phyloP scores from a whole-genome alignment of 768 basidiomycete species.

The Trametes coccinea region DNA sequence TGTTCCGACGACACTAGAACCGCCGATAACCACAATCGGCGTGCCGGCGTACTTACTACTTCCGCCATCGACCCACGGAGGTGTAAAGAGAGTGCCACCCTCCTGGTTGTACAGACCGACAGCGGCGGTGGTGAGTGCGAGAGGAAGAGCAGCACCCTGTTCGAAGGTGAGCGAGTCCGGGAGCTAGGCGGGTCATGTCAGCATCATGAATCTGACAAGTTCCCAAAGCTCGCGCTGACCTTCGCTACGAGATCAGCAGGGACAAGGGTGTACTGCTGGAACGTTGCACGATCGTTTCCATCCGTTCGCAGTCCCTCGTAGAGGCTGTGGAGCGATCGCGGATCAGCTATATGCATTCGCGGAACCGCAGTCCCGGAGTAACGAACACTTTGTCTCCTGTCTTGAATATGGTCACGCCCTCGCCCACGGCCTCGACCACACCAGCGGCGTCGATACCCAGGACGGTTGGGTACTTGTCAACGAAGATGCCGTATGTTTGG shows the following conservation, averaged over 20 bases:
- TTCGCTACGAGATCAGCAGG: too few species aligned
- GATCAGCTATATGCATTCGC: too few species aligned
- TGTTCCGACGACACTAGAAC: conserved; percentile 28
- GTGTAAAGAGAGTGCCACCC: conserved; percentile 23
- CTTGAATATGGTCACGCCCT: conserved; percentile 33
- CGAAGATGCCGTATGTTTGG: too few species aligned
- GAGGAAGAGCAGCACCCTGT: conserved; percentile 12
- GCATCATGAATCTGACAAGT: too few species aligned
- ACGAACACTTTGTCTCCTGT: conserved; percentile 37
- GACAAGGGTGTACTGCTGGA: too few species aligned
- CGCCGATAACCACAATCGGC: conserved; percentile 32
- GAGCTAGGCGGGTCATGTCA: not conserved
- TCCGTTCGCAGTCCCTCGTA: too few species aligned
- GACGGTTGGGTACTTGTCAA: conserved; percentile 22
- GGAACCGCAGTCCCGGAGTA: too few species aligned
- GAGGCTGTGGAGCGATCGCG: too few species aligned
- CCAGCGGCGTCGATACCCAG: too few species aligned
- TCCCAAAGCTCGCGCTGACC: too few species aligned
- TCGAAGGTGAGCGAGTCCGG: conserved; percentile 15
- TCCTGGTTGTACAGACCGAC: conserved; percentile 21
- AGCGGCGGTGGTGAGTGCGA: conserved; percentile 16
- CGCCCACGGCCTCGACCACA: conserved; percentile 27
- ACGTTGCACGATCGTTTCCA: too few species aligned
- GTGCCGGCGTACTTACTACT: conserved; percentile 31
- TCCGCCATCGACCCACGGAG: conserved; percentile 29